Evolutionary conservation across 2,329 filamentous ascomycete genomes (phyloP).

Genomic region (Sporothrix sp.): DNA sequence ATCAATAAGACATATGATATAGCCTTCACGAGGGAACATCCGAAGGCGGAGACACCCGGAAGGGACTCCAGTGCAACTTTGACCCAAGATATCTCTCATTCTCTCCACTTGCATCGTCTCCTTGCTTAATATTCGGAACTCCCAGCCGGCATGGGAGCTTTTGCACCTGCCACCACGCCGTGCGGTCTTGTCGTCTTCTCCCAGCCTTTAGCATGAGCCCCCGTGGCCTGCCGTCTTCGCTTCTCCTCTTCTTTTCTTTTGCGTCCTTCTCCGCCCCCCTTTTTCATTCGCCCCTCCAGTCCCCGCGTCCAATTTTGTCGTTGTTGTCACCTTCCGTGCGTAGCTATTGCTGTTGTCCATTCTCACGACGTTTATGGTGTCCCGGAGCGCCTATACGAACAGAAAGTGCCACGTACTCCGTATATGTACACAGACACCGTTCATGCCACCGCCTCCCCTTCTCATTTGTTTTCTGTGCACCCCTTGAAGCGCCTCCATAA

Average conservation of each 20-base stretch:
- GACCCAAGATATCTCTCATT: slow-evolving; percentile 1
- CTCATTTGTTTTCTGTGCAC: slow-evolving; percentile 1
- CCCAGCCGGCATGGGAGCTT: slow-evolving; percentile 2
- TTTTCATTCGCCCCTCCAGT: not conserved
- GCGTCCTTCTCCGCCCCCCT: too few species aligned
- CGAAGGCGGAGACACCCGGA: not conserved
- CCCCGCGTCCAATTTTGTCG: not conserved
- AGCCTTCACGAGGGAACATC: not conserved
- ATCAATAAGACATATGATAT: not conserved
- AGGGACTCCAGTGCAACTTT: not conserved
- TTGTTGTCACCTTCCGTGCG: slow-evolving; percentile 1
- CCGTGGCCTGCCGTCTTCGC: too few species aligned
- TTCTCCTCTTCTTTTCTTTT: too few species aligned
- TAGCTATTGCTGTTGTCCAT: not conserved
- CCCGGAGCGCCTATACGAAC: not conserved
- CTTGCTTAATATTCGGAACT: not conserved
- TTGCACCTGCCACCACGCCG: not conserved
- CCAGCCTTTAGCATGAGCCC: too few species aligned
- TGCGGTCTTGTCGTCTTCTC: not conserved
- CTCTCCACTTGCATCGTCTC: slow-evolving; percentile 10
- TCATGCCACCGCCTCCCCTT: not conserved
- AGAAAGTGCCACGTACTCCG: not conserved
- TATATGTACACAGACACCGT: not conserved
- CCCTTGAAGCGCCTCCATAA: not conserved
- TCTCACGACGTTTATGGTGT: not conserved